Conservation (phyloP, 192 early-diverging fungal genomes). For the Mortierella alpina region DNA sequence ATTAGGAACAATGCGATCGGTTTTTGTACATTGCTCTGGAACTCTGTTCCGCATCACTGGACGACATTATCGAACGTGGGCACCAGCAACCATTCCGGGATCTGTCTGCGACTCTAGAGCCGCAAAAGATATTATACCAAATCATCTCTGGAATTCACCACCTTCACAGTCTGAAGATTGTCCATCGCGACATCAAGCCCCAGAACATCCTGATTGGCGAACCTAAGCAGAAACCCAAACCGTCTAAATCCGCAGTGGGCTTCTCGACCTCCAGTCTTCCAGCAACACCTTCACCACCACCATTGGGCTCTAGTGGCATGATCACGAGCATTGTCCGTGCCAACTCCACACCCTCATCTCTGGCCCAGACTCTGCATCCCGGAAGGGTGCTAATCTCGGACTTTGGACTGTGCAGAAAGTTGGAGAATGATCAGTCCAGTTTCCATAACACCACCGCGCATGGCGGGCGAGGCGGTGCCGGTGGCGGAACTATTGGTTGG, state of each 20-base stretch:
- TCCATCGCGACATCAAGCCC: conserved; percentile 98
- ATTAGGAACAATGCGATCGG: conserved; percentile 80
- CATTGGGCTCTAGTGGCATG: conserved; percentile 41
- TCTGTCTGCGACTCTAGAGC: conserved; percentile 64
- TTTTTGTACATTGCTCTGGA: conserved; percentile 99
- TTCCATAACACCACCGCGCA: conserved; percentile 89
- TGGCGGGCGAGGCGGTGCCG: conserved; percentile 59
- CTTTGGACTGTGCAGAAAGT: conserved; percentile 95
- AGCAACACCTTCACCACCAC: conserved; percentile 17
- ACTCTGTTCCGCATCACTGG: conserved; percentile 88
- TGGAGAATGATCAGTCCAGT: conserved; percentile 93
- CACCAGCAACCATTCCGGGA: conserved; percentile 56
- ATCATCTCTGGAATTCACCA: conserved; percentile 89
- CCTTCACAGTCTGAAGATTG: conserved; percentile 93
- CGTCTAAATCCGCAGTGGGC: conserved; percentile 20
- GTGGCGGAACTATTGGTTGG: conserved; percentile 96
- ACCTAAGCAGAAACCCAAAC: conserved; percentile 60
- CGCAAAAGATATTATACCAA: conserved; percentile 81
- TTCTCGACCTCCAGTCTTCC: neutral
- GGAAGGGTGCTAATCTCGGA: conserved; percentile 92
- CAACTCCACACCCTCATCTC: conserved; percentile 13
- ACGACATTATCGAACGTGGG: conserved; percentile 83
- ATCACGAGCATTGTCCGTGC: conserved; percentile 37
- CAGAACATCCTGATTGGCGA: conserved; percentile 92
- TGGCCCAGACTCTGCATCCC: conserved; percentile 31